phyloP scores from a whole-genome alignment of 768 basidiomycete species.

The Cystofilobasidium ferigula region DNA sequence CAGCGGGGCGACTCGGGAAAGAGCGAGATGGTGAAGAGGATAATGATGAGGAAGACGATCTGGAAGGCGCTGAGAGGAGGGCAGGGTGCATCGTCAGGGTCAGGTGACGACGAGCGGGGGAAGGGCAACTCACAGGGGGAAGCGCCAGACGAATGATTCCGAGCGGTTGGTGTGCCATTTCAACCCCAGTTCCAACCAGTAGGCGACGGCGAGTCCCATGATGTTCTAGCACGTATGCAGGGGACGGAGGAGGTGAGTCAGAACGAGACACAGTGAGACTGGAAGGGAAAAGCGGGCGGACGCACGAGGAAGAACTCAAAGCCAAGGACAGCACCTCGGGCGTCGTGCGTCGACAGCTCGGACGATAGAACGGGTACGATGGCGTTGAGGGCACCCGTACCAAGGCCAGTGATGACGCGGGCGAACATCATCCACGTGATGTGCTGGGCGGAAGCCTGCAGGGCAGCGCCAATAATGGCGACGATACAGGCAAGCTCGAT shows the following conservation, averaged over 20 bases:
- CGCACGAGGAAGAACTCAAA: conserved; percentile 29
- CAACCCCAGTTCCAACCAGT: conserved; percentile 11
- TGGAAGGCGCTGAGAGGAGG: conserved; percentile 29
- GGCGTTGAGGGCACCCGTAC: conserved; percentile 31
- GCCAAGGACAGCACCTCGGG: conserved; percentile 30
- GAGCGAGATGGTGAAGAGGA: conserved; percentile 8
- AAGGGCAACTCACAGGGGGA: conserved; percentile 15
- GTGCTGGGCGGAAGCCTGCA: conserved; percentile 29
- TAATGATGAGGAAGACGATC: conserved; percentile 28
- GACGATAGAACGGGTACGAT: conserved; percentile 33
- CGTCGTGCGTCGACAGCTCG: conserved; percentile 29
- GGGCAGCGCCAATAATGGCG: conserved; percentile 29
- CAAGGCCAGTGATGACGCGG: conserved; percentile 29
- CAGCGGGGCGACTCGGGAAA: conserved; percentile 32
- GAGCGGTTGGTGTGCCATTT: conserved; percentile 24
- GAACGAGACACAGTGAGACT: too few relatives aligned
- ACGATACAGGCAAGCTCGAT: conserved; percentile 27
- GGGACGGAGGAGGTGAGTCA: conserved; percentile 20
- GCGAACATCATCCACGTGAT: conserved; percentile 28
- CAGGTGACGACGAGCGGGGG: background rate
- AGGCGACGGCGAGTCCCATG: conserved; percentile 11
- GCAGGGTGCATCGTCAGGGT: background rate
- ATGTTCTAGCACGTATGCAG: too few relatives aligned
- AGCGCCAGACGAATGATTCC: conserved; percentile 26
- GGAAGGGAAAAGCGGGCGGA: too few relatives aligned